Percentiles rank a stretch among this genome's conserved stretches.
Conservation (phyloP, 2,329 filamentous ascomycete genomes). For the Immersiporthe knoxdaviesiana region DNA sequence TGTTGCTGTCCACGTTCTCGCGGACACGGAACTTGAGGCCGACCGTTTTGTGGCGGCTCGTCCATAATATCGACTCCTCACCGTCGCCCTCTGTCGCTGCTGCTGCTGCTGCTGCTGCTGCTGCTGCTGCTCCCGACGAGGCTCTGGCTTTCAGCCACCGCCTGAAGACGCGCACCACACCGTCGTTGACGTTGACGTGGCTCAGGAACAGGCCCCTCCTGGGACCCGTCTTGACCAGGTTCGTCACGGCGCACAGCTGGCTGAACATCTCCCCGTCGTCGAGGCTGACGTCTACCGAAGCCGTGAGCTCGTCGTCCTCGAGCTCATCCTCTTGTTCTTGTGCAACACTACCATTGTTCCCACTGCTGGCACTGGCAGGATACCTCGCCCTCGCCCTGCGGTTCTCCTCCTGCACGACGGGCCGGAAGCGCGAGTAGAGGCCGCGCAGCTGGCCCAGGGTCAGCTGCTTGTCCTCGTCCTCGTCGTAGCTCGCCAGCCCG, state of each 20-base stretch:
- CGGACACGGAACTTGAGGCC: conserved; percentile 70
- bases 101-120: too few species aligned
- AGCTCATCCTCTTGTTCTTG: too few species aligned
- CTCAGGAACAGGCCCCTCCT: conserved; percentile 64
- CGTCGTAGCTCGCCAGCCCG: conserved; percentile 50
- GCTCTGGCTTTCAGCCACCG: conserved; percentile 65
- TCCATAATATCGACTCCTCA: conserved; percentile 64
- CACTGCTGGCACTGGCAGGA: conserved; percentile 34
- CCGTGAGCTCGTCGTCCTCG: conserved; percentile 43
- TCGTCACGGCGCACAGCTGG: conserved; percentile 71
- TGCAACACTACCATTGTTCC: neutral
- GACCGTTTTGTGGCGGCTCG: conserved; percentile 63
- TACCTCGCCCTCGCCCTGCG: conserved; percentile 43
- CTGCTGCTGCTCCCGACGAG: conserved; percentile 50
- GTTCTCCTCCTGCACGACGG: conserved; percentile 60
- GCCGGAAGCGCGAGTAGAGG: conserved; percentile 73
- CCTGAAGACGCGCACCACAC: conserved; percentile 72
- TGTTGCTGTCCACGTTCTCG: conserved; percentile 58
- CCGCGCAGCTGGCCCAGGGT: conserved; percentile 48
- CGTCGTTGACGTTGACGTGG: conserved; percentile 68
- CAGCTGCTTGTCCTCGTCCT: conserved; percentile 33
- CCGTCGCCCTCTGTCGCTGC: conserved; percentile 28
- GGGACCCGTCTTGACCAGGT: conserved; percentile 68
- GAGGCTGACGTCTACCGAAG: conserved; percentile 64
- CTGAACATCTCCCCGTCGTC: conserved; percentile 74